Evolutionary conservation across 306 rosid species (phyloP), one percentile per base, ranked within the genome.

Genomic region (Cucurbita moschata): DNA sequence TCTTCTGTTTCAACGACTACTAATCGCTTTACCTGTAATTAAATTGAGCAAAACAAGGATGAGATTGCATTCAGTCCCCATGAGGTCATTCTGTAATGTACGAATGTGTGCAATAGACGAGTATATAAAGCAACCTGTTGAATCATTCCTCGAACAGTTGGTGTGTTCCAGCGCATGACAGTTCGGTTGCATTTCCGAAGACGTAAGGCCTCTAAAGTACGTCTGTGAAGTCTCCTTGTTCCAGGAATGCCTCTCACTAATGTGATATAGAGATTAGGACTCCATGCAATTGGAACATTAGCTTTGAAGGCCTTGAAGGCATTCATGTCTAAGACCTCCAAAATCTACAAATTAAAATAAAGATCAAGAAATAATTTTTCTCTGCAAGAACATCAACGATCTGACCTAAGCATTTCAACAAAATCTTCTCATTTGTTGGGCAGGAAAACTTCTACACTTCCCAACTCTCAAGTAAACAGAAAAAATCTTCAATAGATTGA

Each of bases 171-270:
- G 70, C 93, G 89, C 96, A 90, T 92, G 67, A 90, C 96, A 80
- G 98, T 92, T 78, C 96, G 87, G 84, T 88, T 92, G 83, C 93
- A 88, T 76, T 92, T 92, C 71, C 91, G 40, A 16, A 92, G 87
- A 10, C 86, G 90, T 51, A 92, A 83, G 18, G 98, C 98, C 87
- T 90, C 98, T 81, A 90, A 83, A 64, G 96, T 88, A 72, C 90
- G 93, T 78, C 96, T 82, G 71, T 92, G 96, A 51, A 84, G 91
- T 78, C 81, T 87, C 87, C 98, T 88, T 76, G 98, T 92, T 71
- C 98, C 96, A 1, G 98, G 96, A 60, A 92, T 90, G 12, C 98
- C 98, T 80, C 98, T 88, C 77, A 90, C 98, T 80, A 90, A 76
- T 65, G 96, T 92, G 77, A 92, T 85, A 66, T 90, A 92, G 12